Evolutionary conservation across 352 stramenopile species (phyloP), one percentile per base, ranked within the genome.

Genomic region (Blastocystis sp.): DNA sequence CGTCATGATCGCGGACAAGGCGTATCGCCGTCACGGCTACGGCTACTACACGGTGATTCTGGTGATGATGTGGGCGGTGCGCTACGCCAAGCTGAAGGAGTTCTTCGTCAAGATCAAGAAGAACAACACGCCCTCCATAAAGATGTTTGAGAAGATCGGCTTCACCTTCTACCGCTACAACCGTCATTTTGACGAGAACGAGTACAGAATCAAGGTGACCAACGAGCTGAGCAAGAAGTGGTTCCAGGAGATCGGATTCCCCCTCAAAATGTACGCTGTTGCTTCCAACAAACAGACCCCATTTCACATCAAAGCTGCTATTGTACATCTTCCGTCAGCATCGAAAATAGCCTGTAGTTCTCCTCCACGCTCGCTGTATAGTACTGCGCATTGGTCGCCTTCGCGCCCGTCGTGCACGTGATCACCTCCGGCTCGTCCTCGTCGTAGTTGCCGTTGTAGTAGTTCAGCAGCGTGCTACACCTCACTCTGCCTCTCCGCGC

Each of bases 61-160:
- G 50, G 59, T 71, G 59, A 78, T 89, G 41, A 76, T 89, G 79
- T 89, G 79, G 79, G 74, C 45, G 19, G 50, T 50, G 59, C 74
- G 74, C 61, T 85, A 85, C 29, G 41, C 66, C 26, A 85, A 85
- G 74, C 51, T 85, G 51, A 85, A 85, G 37, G 74, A 85, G n/a
- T 85, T 85, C 55, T 85, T 85, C 33, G 74, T 85, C 3, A 85
- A 85, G 74, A 85, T 85, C 74, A 69, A 85, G n/a, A 85, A 85
- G 74, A 33, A 85, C n/a, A 85, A 85, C 45, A 51, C 41, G 31
- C 74, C 74, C 37, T 85, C 74, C 2, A 85, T 85, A 16, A 85
- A 69, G 74, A 85, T 85, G 74, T 85, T 85, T 41, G 74, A 85
- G 74, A 85, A 85, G 74, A 67, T 85, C 26, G 74, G 74, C 26